Percentiles rank a stretch among this genome's conserved stretches.
phyloP scores from a whole-genome alignment of 805 yeast genomes.

The Ogataea trehaloabstinens region DNA sequence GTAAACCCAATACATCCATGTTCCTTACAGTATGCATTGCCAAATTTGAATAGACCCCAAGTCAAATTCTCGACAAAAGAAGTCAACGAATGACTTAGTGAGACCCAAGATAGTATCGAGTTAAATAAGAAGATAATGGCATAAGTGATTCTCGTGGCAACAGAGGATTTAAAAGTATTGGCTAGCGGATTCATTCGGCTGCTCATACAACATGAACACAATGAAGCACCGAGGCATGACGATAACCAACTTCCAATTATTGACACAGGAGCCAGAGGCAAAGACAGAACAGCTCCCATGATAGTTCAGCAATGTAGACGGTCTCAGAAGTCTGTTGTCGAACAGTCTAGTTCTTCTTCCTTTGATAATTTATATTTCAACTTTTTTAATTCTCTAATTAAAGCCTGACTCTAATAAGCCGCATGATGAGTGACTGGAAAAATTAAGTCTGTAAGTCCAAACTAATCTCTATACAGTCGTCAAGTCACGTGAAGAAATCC shows the following conservation, averaged over 20 bases:
- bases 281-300: constrained; percentile 70
- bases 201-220: constrained; percentile 59
- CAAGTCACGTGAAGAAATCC: no score
- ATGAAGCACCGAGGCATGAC: constrained; percentile 79
- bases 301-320: no score
- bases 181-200: constrained; percentile 36
- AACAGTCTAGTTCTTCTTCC: no score
- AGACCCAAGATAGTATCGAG: constrained; percentile 89
- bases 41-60: constrained; percentile 64
- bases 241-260: constrained; percentile 61
- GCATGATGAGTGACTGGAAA: no score
- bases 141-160: constrained; percentile 83
- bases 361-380: no score
- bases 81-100: constrained; percentile 76
- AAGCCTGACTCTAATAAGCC: no score
- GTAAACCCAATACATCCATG: constrained; percentile 86
- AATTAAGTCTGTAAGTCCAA: no score
- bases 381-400: no score
- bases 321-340: background rate
- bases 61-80: constrained; percentile 70
- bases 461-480: no score
- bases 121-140: constrained; percentile 76
- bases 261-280: constrained; percentile 61
- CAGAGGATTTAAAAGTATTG: constrained; percentile 56
- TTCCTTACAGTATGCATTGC: constrained; percentile 62